Base-by-base conservation (phyloP, 73 alveolate species). In the Paramecium sonneborni region DNA sequence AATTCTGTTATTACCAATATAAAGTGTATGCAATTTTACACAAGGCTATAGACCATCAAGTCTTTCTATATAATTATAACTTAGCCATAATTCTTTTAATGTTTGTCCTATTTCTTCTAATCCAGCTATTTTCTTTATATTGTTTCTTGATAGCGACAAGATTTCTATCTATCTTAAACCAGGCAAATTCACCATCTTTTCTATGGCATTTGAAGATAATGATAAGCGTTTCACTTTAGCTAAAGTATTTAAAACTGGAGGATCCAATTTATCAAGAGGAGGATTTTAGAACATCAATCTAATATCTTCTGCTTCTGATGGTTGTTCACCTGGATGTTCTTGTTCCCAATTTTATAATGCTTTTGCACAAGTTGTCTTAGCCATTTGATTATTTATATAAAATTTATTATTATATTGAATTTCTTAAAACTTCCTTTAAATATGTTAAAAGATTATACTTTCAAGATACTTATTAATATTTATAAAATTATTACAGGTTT, bases 11-110 rank as follows among this genome's bases (percentile, higher is more conserved):
- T 97, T 97, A 21, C 98, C 94, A 62, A 97, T 90, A 95, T 93
- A 97, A 28, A 97, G 94, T 24, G 99, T 97, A 56, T 95, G 96
- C 52, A 97, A 95, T 85, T 94, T 95, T 52, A 90, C 94, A 93
- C 99, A 98, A 24, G 99, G 98, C 57, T 96, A 95, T n/a, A 98
- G 97, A 34, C 99, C 99, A 86, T 98, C 99, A 55, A 98, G 90
- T 88, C 97, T 96, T 88, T 98, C 99, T 30, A 98, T 98, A 86
- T 84, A 95, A 94, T 98, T 98, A 96, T 98, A 98, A 57, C 99
- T 96, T 92, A 98, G 93, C 99, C 99, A 98, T 24, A 98, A 94
- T 87, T 98, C 98, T 93, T 93, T 97, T 20, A 98, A 95, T 4
- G 99, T 98, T 55, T 95, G 93, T 39, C 99, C 99, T 48, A 98